Percentiles rank a stretch among this genome's conserved stretches.
phyloP scores from a whole-genome alignment of 2,329 filamentous ascomycete genomes.

The Aspergillus carbonarius region DNA sequence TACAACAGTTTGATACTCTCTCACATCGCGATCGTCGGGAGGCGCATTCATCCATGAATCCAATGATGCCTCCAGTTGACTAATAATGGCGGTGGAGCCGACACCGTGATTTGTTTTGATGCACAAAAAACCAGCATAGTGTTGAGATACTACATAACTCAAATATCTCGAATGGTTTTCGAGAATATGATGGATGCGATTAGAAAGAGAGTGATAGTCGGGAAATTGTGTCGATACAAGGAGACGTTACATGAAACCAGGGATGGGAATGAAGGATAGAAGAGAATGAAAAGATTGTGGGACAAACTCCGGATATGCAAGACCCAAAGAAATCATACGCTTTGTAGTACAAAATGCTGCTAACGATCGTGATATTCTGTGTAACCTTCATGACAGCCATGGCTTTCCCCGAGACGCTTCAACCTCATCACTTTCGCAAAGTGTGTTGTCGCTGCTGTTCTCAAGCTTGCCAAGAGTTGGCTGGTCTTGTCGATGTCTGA shows the following conservation, averaged over 20 bases:
- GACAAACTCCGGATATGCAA: conserved; percentile 11
- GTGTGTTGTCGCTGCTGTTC: conserved; percentile 3
- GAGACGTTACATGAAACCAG: neutral
- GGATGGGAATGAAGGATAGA: neutral
- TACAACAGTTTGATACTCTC: too few relatives aligned
- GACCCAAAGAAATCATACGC: conserved; percentile 8
- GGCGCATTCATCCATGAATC: neutral
- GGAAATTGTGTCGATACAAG: neutral
- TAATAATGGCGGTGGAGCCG: neutral
- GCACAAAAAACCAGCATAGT: neutral
- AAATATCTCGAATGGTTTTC: neutral
- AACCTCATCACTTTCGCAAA: neutral
- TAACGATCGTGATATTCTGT: conserved; percentile 10
- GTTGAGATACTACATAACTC: neutral
- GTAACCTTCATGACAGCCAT: conserved; percentile 9
- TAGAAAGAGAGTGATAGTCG: neutral
- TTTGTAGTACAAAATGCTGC: conserved; percentile 5
- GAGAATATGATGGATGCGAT: neutral
- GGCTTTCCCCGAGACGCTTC: conserved; percentile 4
- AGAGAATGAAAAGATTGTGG: neutral
- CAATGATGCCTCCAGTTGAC: neutral
- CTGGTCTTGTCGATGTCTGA: neutral
- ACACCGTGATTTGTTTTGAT: neutral
- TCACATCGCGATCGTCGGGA: neutral
- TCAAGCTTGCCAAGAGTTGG: neutral